These are phyloP conservation scores for Gentiana dahurica DNA, from an alignment of 257 asterid species.

Conservation along the genomic window DNA sequence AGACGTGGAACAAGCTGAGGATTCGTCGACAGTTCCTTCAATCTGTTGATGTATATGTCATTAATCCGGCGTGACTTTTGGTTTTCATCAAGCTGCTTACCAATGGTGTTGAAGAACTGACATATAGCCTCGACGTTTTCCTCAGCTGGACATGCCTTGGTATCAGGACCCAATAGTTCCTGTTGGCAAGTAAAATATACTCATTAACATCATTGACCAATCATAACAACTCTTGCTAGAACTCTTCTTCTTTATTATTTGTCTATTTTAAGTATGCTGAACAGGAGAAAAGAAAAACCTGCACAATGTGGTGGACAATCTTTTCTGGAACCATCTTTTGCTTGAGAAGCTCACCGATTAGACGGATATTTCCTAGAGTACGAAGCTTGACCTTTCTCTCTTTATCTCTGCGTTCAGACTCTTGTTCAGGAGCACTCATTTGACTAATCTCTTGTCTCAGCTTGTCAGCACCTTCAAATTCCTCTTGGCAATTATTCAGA, in stretches of 20 bases:
- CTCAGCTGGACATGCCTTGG: conserved; percentile 71
- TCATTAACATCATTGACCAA: background rate
- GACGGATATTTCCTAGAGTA: conserved; percentile 91
- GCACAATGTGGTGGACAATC: conserved; percentile 96
- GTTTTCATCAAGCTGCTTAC: conserved; percentile 84
- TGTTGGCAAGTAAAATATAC: conserved; percentile 12
- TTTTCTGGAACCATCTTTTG: conserved; percentile 96
- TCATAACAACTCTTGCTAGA: too few species aligned
- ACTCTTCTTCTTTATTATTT: too few species aligned
- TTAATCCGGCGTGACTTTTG: conserved; percentile 61
- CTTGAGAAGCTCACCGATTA: conserved; percentile 95
- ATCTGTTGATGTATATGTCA: conserved; percentile 54
- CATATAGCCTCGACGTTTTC: conserved; percentile 98
- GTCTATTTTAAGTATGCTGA: too few species aligned
- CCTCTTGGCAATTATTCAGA: conserved; percentile 82
- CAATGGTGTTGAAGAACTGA: conserved; percentile 86
- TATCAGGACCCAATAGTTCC: conserved; percentile 72
- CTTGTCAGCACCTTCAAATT: conserved; percentile 79
- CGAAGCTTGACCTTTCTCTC: conserved; percentile 80
- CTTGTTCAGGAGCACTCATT: conserved; percentile 88
- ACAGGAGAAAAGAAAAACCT: conserved; percentile 31
- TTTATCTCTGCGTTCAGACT: conserved; percentile 72
- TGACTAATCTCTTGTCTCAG: conserved; percentile 78
- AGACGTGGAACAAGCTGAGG: conserved; percentile 75
- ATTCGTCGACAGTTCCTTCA: conserved; percentile 65